phyloP scores from a whole-genome alignment of 768 basidiomycete species.

The Panaeolus papilionaceus region DNA sequence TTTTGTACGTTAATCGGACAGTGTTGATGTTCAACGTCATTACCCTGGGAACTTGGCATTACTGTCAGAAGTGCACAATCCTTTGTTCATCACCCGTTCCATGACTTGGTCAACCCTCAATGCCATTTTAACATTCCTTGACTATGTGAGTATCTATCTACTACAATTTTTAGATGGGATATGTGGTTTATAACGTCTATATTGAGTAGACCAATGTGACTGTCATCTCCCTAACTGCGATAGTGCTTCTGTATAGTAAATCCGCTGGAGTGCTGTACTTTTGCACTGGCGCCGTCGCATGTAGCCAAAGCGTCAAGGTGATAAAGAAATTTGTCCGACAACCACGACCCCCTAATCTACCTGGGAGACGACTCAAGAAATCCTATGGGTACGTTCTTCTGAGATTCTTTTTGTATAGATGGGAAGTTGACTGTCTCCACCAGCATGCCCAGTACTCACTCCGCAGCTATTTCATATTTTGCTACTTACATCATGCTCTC shows the following conservation, averaged over 20 bases:
- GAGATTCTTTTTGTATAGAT: no score
- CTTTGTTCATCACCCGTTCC: background rate
- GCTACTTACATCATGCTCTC: conserved; percentile 66
- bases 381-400: conserved; percentile 65
- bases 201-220: conserved; percentile 59
- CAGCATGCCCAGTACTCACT: conserved; percentile 89
- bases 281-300: conserved; percentile 58
- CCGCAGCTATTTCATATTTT: conserved; percentile 70
- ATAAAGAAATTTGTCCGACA: conserved; percentile 69
- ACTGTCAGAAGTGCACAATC: background rate
- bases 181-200: conserved; percentile 5
- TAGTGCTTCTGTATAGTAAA: conserved; percentile 60
- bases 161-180: background rate
- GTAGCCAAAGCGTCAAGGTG: conserved; percentile 63
- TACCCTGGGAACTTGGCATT: background rate
- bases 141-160: conserved; percentile 38
- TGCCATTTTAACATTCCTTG: conserved; percentile 42
- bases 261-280: conserved; percentile 71
- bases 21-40: background rate
- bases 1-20: no score
- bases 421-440: background rate
- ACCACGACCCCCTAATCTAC: conserved; percentile 55
- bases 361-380: conserved; percentile 49
- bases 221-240: conserved; percentile 58
- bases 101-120: conserved; percentile 22